A percentile compares a stretch with the other conserved stretches of the same genome.
Evolutionary conservation across 2,329 filamentous ascomycete genomes (phyloP).

Genomic region (Aspergillus awamori): DNA sequence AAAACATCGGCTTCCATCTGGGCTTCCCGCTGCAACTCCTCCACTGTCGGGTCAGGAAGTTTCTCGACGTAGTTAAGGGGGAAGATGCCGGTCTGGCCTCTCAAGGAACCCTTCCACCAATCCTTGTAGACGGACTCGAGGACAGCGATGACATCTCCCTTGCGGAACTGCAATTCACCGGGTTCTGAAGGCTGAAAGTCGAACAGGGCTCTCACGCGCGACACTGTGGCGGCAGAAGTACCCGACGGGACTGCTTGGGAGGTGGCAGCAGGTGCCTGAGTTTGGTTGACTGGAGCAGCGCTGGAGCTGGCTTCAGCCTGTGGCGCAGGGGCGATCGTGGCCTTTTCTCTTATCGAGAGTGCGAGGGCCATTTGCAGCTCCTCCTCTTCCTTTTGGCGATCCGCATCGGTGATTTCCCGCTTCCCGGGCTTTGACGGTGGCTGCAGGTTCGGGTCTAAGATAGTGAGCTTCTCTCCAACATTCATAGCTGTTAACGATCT

Average conservation of each 20-base stretch:
- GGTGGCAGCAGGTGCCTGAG: slow-evolving; percentile 45
- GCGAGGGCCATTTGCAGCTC: slow-evolving; percentile 95
- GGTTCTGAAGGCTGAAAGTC: slow-evolving; percentile 94
- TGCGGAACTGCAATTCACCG: slow-evolving; percentile 92
- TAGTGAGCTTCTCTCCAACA: slow-evolving; percentile 10
- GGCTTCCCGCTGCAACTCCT: slow-evolving; percentile 92
- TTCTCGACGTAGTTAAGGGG: slow-evolving; percentile 99
- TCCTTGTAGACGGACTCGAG: slow-evolving; percentile 98
- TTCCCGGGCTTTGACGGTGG: slow-evolving; percentile 92
- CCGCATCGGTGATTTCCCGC: slow-evolving; percentile 82
- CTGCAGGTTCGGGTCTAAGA: slow-evolving; percentile 80
- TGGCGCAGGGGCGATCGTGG: slow-evolving; percentile 40
- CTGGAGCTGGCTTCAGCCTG: slow-evolving; percentile 43
- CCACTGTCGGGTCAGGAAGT: slow-evolving; percentile 86
- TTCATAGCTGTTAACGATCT: slow-evolving; percentile 19
- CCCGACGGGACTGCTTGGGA: slow-evolving; percentile 70
- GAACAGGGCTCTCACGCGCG: slow-evolving; percentile 86
- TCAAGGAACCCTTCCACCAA: slow-evolving; percentile 96
- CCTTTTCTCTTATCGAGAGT: slow-evolving; percentile 87
- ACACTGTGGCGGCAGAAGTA: slow-evolving; percentile 94
- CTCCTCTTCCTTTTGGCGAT: slow-evolving; percentile 94
- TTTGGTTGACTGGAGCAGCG: slow-evolving; percentile 40
- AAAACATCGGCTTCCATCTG: slow-evolving; percentile 89
- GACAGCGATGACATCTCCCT: slow-evolving; percentile 95
- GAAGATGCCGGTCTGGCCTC: slow-evolving; percentile 96